These are phyloP conservation scores for Fusarium caatingaense DNA, from an alignment of 2,329 filamentous ascomycete genomes.

Conservation along the genomic window DNA sequence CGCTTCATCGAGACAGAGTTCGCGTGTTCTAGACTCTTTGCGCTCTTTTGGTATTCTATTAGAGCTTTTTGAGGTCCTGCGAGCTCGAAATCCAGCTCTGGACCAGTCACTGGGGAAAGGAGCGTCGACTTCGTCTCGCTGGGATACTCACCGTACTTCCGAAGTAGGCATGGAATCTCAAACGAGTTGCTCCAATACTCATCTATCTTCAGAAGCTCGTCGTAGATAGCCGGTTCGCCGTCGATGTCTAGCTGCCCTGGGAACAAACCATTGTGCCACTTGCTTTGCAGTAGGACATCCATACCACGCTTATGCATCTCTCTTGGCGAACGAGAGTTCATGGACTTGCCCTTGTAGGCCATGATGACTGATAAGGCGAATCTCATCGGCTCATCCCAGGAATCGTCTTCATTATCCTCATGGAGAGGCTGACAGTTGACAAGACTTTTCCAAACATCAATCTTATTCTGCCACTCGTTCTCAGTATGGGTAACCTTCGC, in stretches of 20 bases:
- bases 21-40: neutral
- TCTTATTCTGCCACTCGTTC: neutral
- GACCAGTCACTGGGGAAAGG: too few species aligned
- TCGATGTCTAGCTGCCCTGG: neutral
- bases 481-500: rapidly evolving
- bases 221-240: neutral
- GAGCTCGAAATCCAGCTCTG: too few species aligned
- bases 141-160: neutral
- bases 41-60: neutral
- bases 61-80: too few species aligned
- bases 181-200: neutral
- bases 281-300: neutral
- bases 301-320: neutral
- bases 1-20: neutral
- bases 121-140: too few species aligned
- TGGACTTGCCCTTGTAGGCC: rapidly evolving
- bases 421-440: neutral
- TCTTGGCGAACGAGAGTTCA: neutral
- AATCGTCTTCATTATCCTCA: neutral
- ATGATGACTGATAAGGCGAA: neutral
- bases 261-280: neutral
- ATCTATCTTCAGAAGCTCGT: neutral
- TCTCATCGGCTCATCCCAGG: neutral
- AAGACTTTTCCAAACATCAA: neutral
- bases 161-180: conserved; percentile 1